These are phyloP conservation scores for Mallotus japonicus DNA, from an alignment of 441 rosid species.

Conservation along the genomic window DNA sequence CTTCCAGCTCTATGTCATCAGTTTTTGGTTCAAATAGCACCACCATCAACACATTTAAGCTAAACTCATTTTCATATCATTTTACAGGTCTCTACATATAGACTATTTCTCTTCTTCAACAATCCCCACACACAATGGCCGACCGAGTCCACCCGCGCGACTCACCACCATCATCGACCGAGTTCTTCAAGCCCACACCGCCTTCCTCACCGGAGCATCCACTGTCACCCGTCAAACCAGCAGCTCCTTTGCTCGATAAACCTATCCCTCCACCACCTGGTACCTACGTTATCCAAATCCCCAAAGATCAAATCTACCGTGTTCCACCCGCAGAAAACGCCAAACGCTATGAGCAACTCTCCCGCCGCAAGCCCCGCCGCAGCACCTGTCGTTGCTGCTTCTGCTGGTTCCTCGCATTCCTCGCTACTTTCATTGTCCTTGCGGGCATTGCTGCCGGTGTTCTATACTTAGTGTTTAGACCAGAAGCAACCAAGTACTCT, in stretches of 20 bases:
- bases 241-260: constrained; percentile 24
- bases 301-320: constrained; percentile 83
- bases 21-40: too few species aligned
- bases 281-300: constrained; percentile 81
- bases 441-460: constrained; percentile 45
- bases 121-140: constrained; percentile 20
- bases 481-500: constrained; percentile 57
- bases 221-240: background rate
- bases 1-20: background rate
- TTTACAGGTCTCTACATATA: too few species aligned
- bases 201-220: constrained; percentile 1
- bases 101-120: background rate
- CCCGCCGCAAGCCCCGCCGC: constrained; percentile 35
- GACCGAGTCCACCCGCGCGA: constrained; percentile 39
- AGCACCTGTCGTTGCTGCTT: constrained; percentile 46
- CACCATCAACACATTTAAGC: too few species aligned
- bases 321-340: constrained; percentile 80
- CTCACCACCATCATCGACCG: constrained; percentile 18
- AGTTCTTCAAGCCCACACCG: background rate
- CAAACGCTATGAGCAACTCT: constrained; percentile 42
- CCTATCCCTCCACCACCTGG: constrained; percentile 36
- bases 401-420: constrained; percentile 34
- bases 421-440: constrained; percentile 39
- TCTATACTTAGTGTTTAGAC: constrained; percentile 61
- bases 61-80: too few species aligned